Evolutionary conservation across 2,329 filamentous ascomycete genomes (phyloP).

Genomic region (Sarocladium kiliense): DNA sequence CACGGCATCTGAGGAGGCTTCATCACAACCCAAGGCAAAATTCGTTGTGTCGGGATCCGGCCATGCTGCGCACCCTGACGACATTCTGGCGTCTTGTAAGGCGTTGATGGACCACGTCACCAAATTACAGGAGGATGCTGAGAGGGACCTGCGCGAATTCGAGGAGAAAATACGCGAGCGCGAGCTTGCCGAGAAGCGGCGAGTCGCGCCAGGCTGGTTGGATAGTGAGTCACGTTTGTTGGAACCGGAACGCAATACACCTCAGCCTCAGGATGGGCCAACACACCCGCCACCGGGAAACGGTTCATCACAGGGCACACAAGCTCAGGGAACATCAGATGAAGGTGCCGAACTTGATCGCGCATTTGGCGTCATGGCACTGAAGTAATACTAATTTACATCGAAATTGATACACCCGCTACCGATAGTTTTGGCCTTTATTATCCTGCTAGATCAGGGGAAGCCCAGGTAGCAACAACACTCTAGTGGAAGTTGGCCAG

Average conservation of each 20-base stretch:
- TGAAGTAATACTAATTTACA: slow-evolving; percentile 21
- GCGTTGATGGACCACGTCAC: slow-evolving; percentile 72
- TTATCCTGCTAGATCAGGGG: not conserved
- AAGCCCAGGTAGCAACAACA: not conserved
- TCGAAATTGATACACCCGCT: not conserved
- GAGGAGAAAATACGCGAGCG: slow-evolving; percentile 59
- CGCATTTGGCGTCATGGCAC: slow-evolving; percentile 46
- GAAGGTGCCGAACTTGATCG: slow-evolving; percentile 53
- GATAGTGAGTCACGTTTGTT: slow-evolving; percentile 67
- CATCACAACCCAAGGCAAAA: slow-evolving; percentile 45
- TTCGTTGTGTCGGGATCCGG: slow-evolving; percentile 77
- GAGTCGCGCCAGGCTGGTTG: slow-evolving; percentile 75
- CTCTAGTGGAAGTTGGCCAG: not conserved
- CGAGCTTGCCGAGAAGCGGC: slow-evolving; percentile 73
- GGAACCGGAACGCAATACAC: slow-evolving; percentile 54
- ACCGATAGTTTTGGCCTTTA: not conserved
- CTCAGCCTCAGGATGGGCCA: slow-evolving; percentile 13
- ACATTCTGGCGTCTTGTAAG: slow-evolving; percentile 77
- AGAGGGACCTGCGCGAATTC: slow-evolving; percentile 62
- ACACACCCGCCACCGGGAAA: slow-evolving; percentile 25
- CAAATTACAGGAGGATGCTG: slow-evolving; percentile 62
- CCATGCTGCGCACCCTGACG: slow-evolving; percentile 79
- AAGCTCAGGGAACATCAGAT: slow-evolving; percentile 23
- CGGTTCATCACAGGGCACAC: not conserved
- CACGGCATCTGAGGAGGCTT: slow-evolving; percentile 28